Conservation (phyloP, 441 rosid species). For the Euphorbia corollata region DNA sequence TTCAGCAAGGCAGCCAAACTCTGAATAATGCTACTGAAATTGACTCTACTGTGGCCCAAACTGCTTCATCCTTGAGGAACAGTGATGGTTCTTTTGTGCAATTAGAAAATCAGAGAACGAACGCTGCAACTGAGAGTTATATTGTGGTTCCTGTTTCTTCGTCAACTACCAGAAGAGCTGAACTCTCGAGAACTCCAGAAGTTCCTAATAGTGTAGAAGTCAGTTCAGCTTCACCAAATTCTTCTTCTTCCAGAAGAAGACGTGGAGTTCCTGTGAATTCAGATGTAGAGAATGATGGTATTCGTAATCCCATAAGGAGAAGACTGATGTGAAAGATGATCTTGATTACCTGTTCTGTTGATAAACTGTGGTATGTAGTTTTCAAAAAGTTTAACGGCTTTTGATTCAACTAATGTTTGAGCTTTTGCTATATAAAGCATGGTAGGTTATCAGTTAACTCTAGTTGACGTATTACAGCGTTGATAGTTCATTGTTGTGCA, state of each 20-base stretch:
- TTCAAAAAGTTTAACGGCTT: neutral
- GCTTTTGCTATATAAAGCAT: neutral
- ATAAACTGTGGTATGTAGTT: neutral
- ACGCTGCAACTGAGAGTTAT: conserved; percentile 19
- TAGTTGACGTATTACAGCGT: neutral
- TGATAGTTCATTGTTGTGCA: neutral
- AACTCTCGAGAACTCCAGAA: conserved; percentile 27
- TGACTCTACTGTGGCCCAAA: conserved; percentile 20
- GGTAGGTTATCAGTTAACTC: neutral
- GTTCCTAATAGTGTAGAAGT: conserved; percentile 14
- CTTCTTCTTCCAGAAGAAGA: conserved; percentile 14
- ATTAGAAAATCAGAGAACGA: conserved; percentile 28
- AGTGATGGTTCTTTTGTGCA: conserved; percentile 16
- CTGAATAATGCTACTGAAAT: conserved; percentile 21
- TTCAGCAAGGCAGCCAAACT: conserved; percentile 24
- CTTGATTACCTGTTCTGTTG: neutral
- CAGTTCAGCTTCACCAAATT: neutral
- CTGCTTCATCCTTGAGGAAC: conserved; percentile 20
- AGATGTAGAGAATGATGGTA: conserved; percentile 2
- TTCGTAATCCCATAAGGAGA: conserved; percentile 16
- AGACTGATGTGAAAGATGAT: conserved; percentile 12
- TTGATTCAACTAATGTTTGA: neutral
- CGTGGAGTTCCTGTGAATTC: conserved; percentile 14
- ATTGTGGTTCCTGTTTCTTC: conserved; percentile 12
- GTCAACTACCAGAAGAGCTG: conserved; percentile 38